phyloP scores from a whole-genome alignment of 768 basidiomycete species.

The Psilocybe sp. region DNA sequence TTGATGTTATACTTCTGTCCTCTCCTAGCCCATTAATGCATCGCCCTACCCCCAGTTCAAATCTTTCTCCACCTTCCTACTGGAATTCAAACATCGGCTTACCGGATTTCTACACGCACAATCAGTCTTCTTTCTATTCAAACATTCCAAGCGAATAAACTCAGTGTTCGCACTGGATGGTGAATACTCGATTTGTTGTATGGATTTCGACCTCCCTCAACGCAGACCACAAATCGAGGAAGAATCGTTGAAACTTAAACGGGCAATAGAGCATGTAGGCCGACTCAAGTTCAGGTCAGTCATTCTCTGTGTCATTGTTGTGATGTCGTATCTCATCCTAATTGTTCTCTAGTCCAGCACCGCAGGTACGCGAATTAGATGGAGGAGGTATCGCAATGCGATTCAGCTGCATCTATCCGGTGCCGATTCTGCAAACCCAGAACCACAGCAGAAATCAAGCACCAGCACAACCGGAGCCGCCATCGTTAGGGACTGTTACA shows the following conservation, averaged over 20 bases:
- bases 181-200: conserved; percentile 46
- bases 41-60: conserved; percentile 34
- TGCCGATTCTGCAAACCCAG: conserved; percentile 14
- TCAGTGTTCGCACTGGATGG: conserved; percentile 46
- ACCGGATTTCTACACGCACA: conserved; percentile 34
- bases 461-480: conserved; percentile 4
- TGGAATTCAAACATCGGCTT: conserved; percentile 18
- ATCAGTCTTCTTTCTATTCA: conserved; percentile 29
- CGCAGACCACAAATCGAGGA: conserved; percentile 27
- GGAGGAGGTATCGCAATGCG: conserved; percentile 32
- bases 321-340: background rate
- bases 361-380: conserved; percentile 26
- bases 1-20: background rate
- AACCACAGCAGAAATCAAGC: conserved; percentile 10
- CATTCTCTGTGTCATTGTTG: background rate
- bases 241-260: conserved; percentile 28
- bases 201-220: conserved; percentile 33
- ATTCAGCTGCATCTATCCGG: conserved; percentile 33
- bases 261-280: conserved; percentile 30
- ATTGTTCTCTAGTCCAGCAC: conserved; percentile 21
- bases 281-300: conserved; percentile 34
- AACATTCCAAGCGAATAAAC: conserved; percentile 12
- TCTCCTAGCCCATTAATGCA: conserved; percentile 18
- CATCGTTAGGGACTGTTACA: background rate
- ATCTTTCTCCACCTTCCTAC: conserved; percentile 22